Conservation (phyloP, 148 eudicot genomes). For the Silene conica region DNA sequence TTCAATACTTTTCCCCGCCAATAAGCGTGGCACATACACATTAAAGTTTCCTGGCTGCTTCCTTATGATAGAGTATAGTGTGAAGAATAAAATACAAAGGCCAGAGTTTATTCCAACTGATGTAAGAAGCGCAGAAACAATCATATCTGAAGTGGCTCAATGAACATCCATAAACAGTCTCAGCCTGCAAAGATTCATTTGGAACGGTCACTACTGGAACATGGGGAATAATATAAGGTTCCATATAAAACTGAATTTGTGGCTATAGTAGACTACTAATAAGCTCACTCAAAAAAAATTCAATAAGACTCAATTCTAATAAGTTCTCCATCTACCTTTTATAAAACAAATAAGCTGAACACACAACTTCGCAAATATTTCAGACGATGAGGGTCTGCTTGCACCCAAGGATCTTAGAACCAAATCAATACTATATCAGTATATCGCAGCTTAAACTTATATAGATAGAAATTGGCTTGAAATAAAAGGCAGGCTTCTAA, state of each 20-base stretch:
- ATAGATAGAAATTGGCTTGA: background rate
- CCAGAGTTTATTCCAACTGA: conserved; percentile 69
- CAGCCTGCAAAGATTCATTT: conserved; percentile 18
- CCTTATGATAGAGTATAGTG: conserved; percentile 56
- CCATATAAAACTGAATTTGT: background rate
- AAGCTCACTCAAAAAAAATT: too few relatives aligned
- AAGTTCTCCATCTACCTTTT: background rate
- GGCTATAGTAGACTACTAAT: background rate
- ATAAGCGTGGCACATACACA: conserved; percentile 53
- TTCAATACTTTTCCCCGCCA: conserved; percentile 39
- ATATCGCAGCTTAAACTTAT: background rate
- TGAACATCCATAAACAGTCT: conserved; percentile 22
- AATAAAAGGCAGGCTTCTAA: background rate
- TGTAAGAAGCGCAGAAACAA: conserved; percentile 69
- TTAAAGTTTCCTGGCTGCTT: conserved; percentile 56
- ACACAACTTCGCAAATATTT: background rate
- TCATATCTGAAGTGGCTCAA: conserved; percentile 35
- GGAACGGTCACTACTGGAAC: background rate
- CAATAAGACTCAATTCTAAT: background rate
- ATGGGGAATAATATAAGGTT: background rate
- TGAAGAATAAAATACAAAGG: conserved; percentile 62
- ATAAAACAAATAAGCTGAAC: background rate
- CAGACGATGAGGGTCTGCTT: background rate
- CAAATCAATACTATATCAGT: background rate
- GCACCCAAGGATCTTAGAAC: background rate